Conservation (phyloP, 768 basidiomycete species). For the Mycena indigotica region DNA sequence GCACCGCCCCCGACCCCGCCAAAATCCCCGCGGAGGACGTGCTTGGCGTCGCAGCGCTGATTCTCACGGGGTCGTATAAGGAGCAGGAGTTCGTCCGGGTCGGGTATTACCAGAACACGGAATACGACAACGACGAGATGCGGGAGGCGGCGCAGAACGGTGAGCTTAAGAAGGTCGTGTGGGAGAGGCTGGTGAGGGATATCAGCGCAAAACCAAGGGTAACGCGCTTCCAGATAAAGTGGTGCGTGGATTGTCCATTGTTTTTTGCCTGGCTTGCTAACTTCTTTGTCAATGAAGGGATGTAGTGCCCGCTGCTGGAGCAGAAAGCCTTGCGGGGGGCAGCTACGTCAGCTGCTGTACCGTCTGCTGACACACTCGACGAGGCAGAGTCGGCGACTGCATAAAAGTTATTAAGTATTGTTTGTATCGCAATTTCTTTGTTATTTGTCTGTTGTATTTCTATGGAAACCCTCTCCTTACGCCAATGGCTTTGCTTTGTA, state of each 20-base stretch:
- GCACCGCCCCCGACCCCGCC: conserved; percentile 77
- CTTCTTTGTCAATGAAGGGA: conserved; percentile 50
- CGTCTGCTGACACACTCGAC: conserved; percentile 70
- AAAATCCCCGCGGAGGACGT: conserved; percentile 90
- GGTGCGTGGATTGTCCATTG: no score
- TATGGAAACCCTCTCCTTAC: no score
- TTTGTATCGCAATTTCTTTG: no score
- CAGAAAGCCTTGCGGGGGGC: conserved; percentile 52
- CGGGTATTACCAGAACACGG: conserved; percentile 98
- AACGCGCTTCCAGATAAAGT: conserved; percentile 89
- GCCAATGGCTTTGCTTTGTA: conserved; percentile 64
- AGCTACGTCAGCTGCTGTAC: conserved; percentile 71
- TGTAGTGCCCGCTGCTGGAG: conserved; percentile 53
- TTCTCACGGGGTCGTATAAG: conserved; percentile 92
- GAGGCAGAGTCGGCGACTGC: no score
- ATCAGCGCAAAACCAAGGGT: conserved; percentile 92
- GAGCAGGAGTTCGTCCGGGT: conserved; percentile 99
- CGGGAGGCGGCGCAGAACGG: conserved; percentile 63
- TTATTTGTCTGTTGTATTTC: no score
- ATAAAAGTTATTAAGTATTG: no score
- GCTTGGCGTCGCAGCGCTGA: conserved; percentile 94
- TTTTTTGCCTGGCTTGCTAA: conserved; percentile 1
- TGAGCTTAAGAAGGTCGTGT: no score
- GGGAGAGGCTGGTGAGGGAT: conserved; percentile 82
- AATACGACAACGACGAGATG: conserved; percentile 95